Conservation (phyloP, 768 basidiomycete genomes). For the Boletus sp. region DNA sequence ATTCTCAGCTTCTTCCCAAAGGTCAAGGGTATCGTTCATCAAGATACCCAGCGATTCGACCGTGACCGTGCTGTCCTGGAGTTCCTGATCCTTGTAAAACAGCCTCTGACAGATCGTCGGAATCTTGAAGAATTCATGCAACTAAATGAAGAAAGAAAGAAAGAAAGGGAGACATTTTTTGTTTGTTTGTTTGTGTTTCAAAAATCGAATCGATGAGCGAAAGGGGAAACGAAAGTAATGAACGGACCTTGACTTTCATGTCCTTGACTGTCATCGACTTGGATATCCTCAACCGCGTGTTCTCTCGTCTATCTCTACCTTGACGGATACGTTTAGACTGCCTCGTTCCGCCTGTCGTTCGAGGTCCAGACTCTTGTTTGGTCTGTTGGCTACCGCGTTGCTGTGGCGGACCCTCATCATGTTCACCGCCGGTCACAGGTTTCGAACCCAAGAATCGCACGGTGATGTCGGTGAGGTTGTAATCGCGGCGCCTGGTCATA, state of each 20-base stretch:
- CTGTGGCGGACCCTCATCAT: conserved; percentile 16
- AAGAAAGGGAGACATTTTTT: background rate
- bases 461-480: conserved; percentile 58
- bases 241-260: conserved; percentile 66
- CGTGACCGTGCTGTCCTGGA: conserved; percentile 54
- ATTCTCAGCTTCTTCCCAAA: conserved; percentile 61
- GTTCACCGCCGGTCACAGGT: conserved; percentile 31
- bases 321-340: conserved; percentile 72
- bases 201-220: background rate
- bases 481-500: conserved; percentile 38
- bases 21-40: conserved; percentile 61
- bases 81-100: conserved; percentile 57
- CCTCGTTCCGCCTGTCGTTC: conserved; percentile 42
- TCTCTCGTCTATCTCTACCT: conserved; percentile 48
- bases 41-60: conserved; percentile 55
- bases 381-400: conserved; percentile 26
- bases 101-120: conserved; percentile 77
- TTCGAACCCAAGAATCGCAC: conserved; percentile 44
- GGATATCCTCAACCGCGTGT: conserved; percentile 50
- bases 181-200: background rate
- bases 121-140: conserved; percentile 59
- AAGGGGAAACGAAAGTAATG: no score
- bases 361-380: conserved; percentile 35
- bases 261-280: conserved; percentile 75
- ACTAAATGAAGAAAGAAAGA: conserved; percentile 34